These are phyloP conservation scores for Blastobotrys apis DNA, from an alignment of 1,139 yeast species.

Conservation along the genomic window DNA sequence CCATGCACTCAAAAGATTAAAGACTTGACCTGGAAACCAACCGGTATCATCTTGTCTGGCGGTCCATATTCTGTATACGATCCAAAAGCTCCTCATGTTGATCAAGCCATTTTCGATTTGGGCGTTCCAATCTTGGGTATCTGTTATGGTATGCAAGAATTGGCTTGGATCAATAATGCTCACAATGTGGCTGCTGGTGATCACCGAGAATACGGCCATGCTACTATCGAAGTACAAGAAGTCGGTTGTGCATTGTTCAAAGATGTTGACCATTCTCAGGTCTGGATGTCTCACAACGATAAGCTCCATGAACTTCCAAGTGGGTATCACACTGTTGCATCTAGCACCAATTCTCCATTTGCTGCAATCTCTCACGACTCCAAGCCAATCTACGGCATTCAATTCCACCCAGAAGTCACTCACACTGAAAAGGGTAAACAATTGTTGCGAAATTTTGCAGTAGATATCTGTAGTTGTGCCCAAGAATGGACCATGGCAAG, in stretches of 20 bases:
- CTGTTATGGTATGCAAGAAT: conserved; percentile 98
- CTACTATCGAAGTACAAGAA: conserved; percentile 76
- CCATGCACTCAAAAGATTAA: conserved; percentile 97
- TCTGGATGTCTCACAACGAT: conserved; percentile 99
- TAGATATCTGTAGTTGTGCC: conserved; percentile 76
- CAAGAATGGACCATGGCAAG: conserved; percentile 98
- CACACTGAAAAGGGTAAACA: conserved; percentile 90
- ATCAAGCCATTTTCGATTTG: conserved; percentile 84
- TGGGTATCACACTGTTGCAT: conserved; percentile 86
- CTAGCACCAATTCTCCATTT: conserved; percentile 89
- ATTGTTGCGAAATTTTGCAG: conserved; percentile 86
- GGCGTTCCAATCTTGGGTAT: conserved; percentile 94
- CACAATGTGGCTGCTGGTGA: conserved; percentile 95
- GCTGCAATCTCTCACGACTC: conserved; percentile 83
- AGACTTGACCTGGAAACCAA: conserved; percentile 91
- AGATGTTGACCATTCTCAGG: conserved; percentile 87
- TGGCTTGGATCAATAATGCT: conserved; percentile 91
- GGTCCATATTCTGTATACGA: conserved; percentile 98
- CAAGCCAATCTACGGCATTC: conserved; percentile 84
- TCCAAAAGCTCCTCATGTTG: conserved; percentile 95
- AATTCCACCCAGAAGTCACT: conserved; percentile 99
- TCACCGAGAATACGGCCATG: conserved; percentile 98
- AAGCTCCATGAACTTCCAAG: conserved; percentile 86
- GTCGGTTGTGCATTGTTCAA: conserved; percentile 65
- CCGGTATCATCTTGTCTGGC: conserved; percentile 93